Evolutionary conservation across 495 filamentous ascomycete genomes (phyloP), one percentile per base, ranked within the genome.

Genomic region (Gamarada debralockiae): DNA sequence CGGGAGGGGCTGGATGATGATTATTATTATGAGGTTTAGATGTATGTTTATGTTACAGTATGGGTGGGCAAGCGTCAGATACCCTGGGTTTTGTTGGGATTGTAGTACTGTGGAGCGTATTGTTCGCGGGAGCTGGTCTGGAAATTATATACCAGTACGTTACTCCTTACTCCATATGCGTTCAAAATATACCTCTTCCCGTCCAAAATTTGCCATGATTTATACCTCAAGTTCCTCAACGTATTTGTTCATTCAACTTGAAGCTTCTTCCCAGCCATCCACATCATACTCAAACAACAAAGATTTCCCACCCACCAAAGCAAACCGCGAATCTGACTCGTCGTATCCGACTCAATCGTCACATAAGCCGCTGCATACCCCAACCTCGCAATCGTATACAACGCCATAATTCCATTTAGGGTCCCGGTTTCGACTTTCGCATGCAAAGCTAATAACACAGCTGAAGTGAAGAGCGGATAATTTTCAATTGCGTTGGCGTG

Each of bases 1-100:
- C 69, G 84, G 53, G 80, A 82, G 52, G 82, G 73, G 21, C 63
- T 86, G 40, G 77, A 85, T 65, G 83, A 85, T 55, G 81, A 87
- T 64, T 88, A 85, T 62, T 87, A 75, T 65, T 88, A 84, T 65
- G 79, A 62, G 25, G 59, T 62, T 2, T 61, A 48, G n/a, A 37
- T 37, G 44, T 29, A 23, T 12, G 17, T 47, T 29, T 43, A 31
- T 10, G 27, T 10, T n/a, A n/a, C n/a, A n/a, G n/a, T 47, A 47
- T 20, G 10, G 14, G 3, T 31, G 27, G 25, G 43, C 24, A 33
- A 31, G 44, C 18, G 5, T 18, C 24, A 27, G 44, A 47, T 47
- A 47, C 44, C 44, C 27, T 15, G 22, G 27, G 23, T 4, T 14
- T 25, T 3, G 17, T 14, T 29, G 27, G n/a, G 10, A 29, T 29